These are phyloP conservation scores for Cucurbita pepo DNA, from an alignment of 306 rosid species.

Conservation along the genomic window DNA sequence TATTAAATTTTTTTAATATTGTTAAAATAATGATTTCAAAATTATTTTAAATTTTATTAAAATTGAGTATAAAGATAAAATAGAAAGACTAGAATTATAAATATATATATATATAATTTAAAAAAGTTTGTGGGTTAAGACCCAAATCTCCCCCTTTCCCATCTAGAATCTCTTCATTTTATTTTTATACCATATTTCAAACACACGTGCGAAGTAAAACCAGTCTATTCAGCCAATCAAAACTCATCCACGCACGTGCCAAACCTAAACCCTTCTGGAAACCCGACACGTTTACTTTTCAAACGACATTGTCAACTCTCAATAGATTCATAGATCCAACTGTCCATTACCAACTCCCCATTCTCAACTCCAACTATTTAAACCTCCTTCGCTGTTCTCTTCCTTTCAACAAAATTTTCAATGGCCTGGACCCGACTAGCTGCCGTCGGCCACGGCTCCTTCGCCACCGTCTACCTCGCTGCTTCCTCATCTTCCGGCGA, in stretches of 20 bases:
- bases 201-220: constrained; percentile 17
- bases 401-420: background rate
- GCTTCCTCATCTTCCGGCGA: constrained; percentile 10
- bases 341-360: background rate
- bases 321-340: background rate
- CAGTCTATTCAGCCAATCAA: constrained; percentile 13
- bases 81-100: too few relatives aligned
- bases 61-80: too few relatives aligned
- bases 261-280: constrained; percentile 14
- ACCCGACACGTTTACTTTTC: constrained; percentile 30
- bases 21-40: too few relatives aligned
- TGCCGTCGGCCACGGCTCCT: constrained; percentile 60
- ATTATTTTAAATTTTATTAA: too few relatives aligned
- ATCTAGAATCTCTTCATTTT: background rate
- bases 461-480: constrained; percentile 66
- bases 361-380: background rate
- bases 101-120: too few relatives aligned
- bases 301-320: constrained; percentile 29
- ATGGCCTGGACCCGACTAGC: constrained; percentile 77
- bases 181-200: background rate
- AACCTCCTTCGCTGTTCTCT: background rate
- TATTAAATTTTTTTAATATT: too few relatives aligned
- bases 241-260: constrained; percentile 5
- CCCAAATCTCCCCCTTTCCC: constrained; percentile 4
- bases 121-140: background rate